Evolutionary conservation across 768 basidiomycete species (phyloP), one percentile per base, ranked within the genome.

Genomic region (Panaeolus papilionaceus): DNA sequence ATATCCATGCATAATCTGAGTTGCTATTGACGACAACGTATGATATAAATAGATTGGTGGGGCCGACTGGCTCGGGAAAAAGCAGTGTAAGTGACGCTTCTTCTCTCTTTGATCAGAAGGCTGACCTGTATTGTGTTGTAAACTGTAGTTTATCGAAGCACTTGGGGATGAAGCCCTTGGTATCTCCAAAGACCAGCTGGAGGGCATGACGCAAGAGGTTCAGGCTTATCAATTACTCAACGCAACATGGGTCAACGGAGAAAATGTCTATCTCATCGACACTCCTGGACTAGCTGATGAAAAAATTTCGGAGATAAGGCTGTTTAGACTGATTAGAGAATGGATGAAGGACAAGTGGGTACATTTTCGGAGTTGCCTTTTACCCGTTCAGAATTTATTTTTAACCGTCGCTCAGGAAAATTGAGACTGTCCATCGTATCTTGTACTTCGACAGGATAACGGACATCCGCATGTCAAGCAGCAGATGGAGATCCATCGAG

Each of bases 391-490:
- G 12, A 4, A 20, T 4, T 20, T 23, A 11, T 16, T 14, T 47
- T 40, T 40, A 40, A 2, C 33, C 33, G 23, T 1, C 33, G 33
- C 33, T 11, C 8, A 58, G 54, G n/a, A 28, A 58, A 37, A 58
- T 58, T 28, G 26, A 58, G 12, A 58, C 54, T 4, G 37, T 58
- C 28, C 54, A 58, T 18, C 54, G 54, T 4, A 58, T 58, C n/a
- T 28, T 58, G 28, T 58, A 58, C 7, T 58, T 58, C 33, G 54
- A 58, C 28, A 10, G 54, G 16, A 58, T 58, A 4, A 58, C 54
- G 4, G 54, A 58, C 16, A 58, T 58, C 14, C 54, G 54, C 6
- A 58, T 58, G 54, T 58, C 54, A 7, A 58, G 54, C 28, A 58
- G 54, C 28, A 28, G 54, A 28, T 58, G 54, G 54, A 58, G 54